Evolutionary conservation across 257 asterid species (phyloP), one percentile per base, ranked within the genome.

Genomic region (Cruciata laevipes): DNA sequence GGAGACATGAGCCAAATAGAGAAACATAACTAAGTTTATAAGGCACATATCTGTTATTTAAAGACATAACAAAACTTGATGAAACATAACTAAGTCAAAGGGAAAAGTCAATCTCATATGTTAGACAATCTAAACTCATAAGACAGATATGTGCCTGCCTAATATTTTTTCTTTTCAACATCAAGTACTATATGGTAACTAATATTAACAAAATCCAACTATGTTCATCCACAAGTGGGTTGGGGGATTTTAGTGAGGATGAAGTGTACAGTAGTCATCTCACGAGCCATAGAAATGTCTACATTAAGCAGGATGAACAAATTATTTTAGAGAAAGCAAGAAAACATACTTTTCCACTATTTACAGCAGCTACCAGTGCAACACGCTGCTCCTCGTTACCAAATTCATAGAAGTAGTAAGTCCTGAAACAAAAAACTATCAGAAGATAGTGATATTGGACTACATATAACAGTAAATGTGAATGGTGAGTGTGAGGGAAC

Each of bases 341-440:
- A 23, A 6, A n/a, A 55, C 69, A 37, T 74, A 91, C 98, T 95
- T 86, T 89, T 75, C 98, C 97, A 66, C 91, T 71, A 65, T 74
- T 86, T 55, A 89, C 94, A 78, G 95, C 87, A 73, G 96, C 97
- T 71, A 92, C 91, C 55, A 92, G 80, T 52, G 95, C 95, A 67
- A 80, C 75, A 74, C 74, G 98, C 70, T 89, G 93, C 38, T 74
- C 83, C 17, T 86, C 83, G 33, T 65, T 82, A 23, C 87, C 95
- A 74, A 89, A 92, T 84, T 92, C 98, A 40, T 92, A 92, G 71
- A 83, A 87, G 84, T 89, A 92, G 69, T 89, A 92, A 73, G 89
- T 89, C 97, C 98, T 92, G 91, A 74, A 80, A 75, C 35, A 55
- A 66, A 61, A 53, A 31, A 60, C 16, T 55, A 47, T 18, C 52